These are phyloP conservation scores for Cenchrus fungigraminus DNA, from an alignment of 176 grass and related monocot genomes.

Conservation along the genomic window DNA sequence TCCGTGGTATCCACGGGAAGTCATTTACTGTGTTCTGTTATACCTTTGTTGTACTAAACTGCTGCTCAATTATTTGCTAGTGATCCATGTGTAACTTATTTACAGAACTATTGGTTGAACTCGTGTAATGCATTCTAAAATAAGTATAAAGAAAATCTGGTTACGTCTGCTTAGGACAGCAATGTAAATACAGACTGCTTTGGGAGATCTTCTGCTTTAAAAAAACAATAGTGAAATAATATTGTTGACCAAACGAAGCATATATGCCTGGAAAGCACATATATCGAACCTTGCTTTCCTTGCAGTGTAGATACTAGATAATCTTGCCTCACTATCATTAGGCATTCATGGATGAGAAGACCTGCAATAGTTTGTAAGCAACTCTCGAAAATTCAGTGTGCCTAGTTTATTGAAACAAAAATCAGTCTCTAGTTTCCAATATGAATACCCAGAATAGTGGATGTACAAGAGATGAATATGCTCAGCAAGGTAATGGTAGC, in stretches of 20 bases:
- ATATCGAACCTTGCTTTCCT: neutral
- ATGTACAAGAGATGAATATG: neutral
- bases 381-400: constrained; percentile 31
- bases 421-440: constrained; percentile 51
- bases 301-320: neutral
- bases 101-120: neutral
- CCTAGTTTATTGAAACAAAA: constrained; percentile 38
- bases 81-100: constrained; percentile 41
- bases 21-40: constrained; percentile 21
- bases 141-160: constrained; percentile 16
- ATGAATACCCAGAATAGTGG: constrained; percentile 32
- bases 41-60: constrained; percentile 28
- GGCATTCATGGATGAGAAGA: constrained; percentile 37
- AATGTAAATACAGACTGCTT: constrained; percentile 23
- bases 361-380: constrained; percentile 38
- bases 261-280: constrained; percentile 19
- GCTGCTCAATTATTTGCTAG: neutral
- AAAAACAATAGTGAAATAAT: constrained; percentile 1
- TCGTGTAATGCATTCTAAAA: constrained; percentile 2
- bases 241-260: neutral
- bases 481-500: neutral
- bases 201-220: neutral
- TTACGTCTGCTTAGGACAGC: constrained; percentile 5
- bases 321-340: constrained; percentile 22
- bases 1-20: constrained; percentile 1